A percentile compares a stretch with the other conserved stretches of the same genome.
These are phyloP conservation scores for Naumovozyma dairenensis DNA, from an alignment of 805 yeast species.

Conservation along the genomic window DNA sequence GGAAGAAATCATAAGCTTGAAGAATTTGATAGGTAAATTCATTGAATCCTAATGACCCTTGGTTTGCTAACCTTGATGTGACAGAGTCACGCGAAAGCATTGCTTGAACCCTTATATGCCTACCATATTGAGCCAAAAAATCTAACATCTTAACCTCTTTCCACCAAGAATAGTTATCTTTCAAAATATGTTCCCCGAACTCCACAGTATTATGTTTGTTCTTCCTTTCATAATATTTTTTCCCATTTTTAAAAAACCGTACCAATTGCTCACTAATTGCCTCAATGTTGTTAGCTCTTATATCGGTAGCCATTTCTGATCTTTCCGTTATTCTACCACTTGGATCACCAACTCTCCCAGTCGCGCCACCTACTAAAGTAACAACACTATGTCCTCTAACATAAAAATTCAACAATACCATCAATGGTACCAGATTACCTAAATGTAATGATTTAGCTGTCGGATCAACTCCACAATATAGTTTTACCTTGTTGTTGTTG, in stretches of 20 bases:
- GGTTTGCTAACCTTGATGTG: conserved; percentile 56
- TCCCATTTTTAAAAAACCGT: conserved; percentile 51
- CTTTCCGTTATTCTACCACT: conserved; percentile 83
- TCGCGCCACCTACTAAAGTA: conserved; percentile 88
- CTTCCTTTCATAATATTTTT: conserved; percentile 44
- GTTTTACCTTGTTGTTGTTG: conserved; percentile 37
- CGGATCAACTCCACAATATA: conserved; percentile 96
- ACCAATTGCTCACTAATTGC: conserved; percentile 54
- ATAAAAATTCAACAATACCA: conserved; percentile 75
- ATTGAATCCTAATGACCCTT: conserved; percentile 79
- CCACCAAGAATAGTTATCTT: conserved; percentile 85
- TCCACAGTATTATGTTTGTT: conserved; percentile 30
- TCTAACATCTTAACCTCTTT: conserved; percentile 60
- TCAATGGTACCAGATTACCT: conserved; percentile 82
- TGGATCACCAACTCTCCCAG: conserved; percentile 95
- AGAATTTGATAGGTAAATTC: conserved; percentile 89
- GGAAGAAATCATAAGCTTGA: conserved; percentile 91
- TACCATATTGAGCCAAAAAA: conserved; percentile 69
- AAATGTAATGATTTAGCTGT: conserved; percentile 82
- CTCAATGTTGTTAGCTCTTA: conserved; percentile 46
- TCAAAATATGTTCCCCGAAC: conserved; percentile 34
- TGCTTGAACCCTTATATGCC: conserved; percentile 66
- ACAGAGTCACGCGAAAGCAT: conserved; percentile 89
- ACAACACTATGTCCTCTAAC: conserved; percentile 78
- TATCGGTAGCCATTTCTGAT: conserved; percentile 40